phyloP scores from a whole-genome alignment of 345 rosid species.

The Aquilaria yunnanensis region DNA sequence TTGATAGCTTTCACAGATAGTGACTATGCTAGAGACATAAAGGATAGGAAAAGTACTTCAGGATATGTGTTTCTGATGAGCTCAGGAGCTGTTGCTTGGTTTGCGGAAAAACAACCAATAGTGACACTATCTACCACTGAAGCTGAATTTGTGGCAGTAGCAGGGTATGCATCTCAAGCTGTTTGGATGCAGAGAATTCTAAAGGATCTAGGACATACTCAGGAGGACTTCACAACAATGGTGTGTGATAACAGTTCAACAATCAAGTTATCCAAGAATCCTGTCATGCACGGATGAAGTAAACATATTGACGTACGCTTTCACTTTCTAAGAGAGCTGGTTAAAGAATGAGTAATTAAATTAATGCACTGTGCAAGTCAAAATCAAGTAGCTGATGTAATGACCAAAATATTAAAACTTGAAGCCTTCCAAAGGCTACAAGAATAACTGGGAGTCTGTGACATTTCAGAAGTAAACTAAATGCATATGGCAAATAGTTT shows the following conservation, averaged over 20 bases:
- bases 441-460: neutral
- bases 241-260: neutral
- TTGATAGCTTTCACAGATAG: neutral
- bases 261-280: constrained; percentile 5
- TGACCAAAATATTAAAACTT: constrained; percentile 5
- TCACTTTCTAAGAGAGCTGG: neutral
- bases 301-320: neutral
- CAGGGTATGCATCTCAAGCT: neutral
- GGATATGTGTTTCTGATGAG: neutral
- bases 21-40: neutral
- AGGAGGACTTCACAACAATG: neutral
- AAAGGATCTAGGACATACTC: neutral
- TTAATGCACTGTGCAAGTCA: neutral
- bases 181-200: neutral
- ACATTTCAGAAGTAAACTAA: neutral
- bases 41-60: neutral
- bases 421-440: neutral
- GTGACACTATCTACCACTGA: neutral
- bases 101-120: neutral
- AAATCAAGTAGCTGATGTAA: neutral
- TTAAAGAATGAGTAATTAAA: neutral
- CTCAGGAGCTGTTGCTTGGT: neutral
- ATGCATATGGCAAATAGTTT: neutral
- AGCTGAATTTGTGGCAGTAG: neutral
- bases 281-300: neutral